phyloP scores from a whole-genome alignment of 495 filamentous ascomycete genomes.

The Hypoxylon fragiforme region DNA sequence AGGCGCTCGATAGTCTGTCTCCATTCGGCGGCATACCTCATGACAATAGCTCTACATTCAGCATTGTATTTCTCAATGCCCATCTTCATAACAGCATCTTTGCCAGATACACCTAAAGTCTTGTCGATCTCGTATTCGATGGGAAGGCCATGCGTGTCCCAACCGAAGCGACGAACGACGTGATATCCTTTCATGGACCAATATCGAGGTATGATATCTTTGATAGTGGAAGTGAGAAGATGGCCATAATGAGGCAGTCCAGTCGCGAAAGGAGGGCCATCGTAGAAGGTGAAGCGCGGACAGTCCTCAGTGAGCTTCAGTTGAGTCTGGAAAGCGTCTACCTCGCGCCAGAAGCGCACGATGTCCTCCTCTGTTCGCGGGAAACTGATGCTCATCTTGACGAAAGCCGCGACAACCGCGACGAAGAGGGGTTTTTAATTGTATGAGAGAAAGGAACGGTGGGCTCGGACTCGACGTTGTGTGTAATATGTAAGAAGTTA shows the following conservation, averaged over 20 bases:
- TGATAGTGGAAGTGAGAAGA: constrained; percentile 92
- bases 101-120: constrained; percentile 86
- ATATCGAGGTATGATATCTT: constrained; percentile 94
- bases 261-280: constrained; percentile 64
- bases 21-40: constrained; percentile 91
- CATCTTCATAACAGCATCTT: constrained; percentile 82
- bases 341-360: constrained; percentile 36
- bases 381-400: constrained; percentile 31
- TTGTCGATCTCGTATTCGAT: constrained; percentile 99
- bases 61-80: constrained; percentile 91
- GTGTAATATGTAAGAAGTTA: neutral
- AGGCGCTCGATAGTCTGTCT: constrained; percentile 83
- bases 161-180: constrained; percentile 71
- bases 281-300: constrained; percentile 81
- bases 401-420: constrained; percentile 5
- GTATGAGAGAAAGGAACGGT: neutral
- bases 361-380: constrained; percentile 23
- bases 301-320: constrained; percentile 64
- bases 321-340: constrained; percentile 46
- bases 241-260: constrained; percentile 95
- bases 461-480: neutral
- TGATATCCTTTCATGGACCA: constrained; percentile 97
- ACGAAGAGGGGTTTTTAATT: neutral
- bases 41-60: constrained; percentile 92
- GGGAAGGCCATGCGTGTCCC: constrained; percentile 95